phyloP scores from a whole-genome alignment of 2,329 filamentous ascomycete species.

The Cladosporium sp. region DNA sequence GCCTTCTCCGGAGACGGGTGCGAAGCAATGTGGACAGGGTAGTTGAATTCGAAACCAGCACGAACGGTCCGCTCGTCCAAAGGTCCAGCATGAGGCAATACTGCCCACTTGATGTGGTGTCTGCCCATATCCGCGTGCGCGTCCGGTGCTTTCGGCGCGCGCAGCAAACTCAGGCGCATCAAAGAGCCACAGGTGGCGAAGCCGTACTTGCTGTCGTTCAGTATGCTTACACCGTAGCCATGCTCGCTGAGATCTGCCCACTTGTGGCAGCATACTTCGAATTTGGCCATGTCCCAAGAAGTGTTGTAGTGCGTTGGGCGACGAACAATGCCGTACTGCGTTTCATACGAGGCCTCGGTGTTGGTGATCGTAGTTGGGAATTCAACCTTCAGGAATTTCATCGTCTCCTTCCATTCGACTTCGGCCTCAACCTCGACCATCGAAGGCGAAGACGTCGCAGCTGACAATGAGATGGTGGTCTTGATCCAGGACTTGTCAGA shows the following conservation, averaged over 20 bases:
- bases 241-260: slow-evolving; percentile 88
- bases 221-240: slow-evolving; percentile 84
- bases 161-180: slow-evolving; percentile 85
- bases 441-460: slow-evolving; percentile 59
- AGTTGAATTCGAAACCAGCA: slow-evolving; percentile 88
- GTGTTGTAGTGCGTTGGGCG: slow-evolving; percentile 98
- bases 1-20: slow-evolving; percentile 33
- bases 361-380: slow-evolving; percentile 91
- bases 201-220: slow-evolving; percentile 95
- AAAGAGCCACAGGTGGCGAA: slow-evolving; percentile 86
- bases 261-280: slow-evolving; percentile 94
- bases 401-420: slow-evolving; percentile 95
- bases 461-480: slow-evolving; percentile 78
- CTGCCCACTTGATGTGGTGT: slow-evolving; percentile 85
- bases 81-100: slow-evolving; percentile 76
- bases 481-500: slow-evolving; percentile 83
- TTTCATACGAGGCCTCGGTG: slow-evolving; percentile 92
- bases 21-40: slow-evolving; percentile 64
- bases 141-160: slow-evolving; percentile 89
- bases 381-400: slow-evolving; percentile 98
- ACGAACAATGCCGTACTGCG: slow-evolving; percentile 84
- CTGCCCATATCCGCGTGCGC: slow-evolving; percentile 85
- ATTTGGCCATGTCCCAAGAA: slow-evolving; percentile 96
- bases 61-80: slow-evolving; percentile 74
- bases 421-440: slow-evolving; percentile 78